Percentiles rank a stretch among this genome's conserved stretches.
These are phyloP conservation scores for Acacia melanoxylon DNA, from an alignment of 306 rosid genomes.

Conservation along the genomic window DNA sequence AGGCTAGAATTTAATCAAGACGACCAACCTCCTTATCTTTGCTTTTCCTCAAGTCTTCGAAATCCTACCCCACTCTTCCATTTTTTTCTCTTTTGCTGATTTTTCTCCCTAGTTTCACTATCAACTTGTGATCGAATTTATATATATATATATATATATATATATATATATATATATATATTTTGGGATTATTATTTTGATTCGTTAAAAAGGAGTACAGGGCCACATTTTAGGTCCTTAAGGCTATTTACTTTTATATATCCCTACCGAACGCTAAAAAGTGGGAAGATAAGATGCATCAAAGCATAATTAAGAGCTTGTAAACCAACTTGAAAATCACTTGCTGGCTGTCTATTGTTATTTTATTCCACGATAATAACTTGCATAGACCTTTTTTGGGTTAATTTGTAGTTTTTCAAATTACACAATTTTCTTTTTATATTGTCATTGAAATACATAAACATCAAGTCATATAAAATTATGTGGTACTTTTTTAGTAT, in stretches of 20 bases:
- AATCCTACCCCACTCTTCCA: constrained; percentile 39
- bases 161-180: too few relatives aligned
- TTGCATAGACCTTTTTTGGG: background rate
- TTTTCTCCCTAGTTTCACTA: background rate
- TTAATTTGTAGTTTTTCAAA: background rate
- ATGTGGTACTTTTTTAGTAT: background rate
- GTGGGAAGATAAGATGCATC: constrained; percentile 11
- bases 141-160: too few relatives aligned
- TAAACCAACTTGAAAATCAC: constrained; percentile 25
- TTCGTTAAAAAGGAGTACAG: background rate
- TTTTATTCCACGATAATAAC: background rate
- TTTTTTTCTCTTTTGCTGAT: background rate
- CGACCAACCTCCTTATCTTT: constrained; percentile 25
- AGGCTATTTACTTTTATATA: background rate
- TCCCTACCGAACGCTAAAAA: background rate
- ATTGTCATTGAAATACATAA: background rate
- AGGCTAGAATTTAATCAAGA: constrained; percentile 20
- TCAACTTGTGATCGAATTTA: background rate
- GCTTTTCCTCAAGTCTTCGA: constrained; percentile 40
- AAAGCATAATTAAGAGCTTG: constrained; percentile 25
- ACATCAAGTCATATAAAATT: background rate
- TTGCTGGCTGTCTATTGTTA: constrained; percentile 32
- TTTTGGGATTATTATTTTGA: background rate
- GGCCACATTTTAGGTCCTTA: background rate
- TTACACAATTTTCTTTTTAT: background rate